A percentile compares a stretch with the other conserved stretches of the same genome.
Conservation (phyloP, 805 yeast genomes). For the Scheffersomyces coipomensis region DNA sequence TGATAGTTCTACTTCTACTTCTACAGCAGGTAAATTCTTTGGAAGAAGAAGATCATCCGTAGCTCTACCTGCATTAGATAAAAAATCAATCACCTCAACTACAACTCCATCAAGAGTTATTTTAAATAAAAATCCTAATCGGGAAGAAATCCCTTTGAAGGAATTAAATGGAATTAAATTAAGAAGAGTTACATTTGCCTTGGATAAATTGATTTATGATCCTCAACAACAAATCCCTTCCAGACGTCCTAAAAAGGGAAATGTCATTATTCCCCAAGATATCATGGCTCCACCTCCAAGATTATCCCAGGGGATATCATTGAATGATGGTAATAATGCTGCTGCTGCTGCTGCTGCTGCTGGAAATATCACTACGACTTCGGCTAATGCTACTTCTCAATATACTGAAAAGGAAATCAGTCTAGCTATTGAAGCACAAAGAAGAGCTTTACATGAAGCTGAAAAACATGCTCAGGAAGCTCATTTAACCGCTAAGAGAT, state of each 20-base stretch:
- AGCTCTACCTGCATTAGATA: not conserved
- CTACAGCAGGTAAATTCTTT: slow-evolving; percentile 3
- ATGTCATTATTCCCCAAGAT: slow-evolving; percentile 62
- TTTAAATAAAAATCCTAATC: slow-evolving; percentile 45
- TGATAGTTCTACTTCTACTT: not conserved
- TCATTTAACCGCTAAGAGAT: slow-evolving; percentile 64
- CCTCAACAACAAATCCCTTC: slow-evolving; percentile 73
- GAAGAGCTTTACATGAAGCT: slow-evolving; percentile 54
- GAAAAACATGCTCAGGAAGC: slow-evolving; percentile 76
- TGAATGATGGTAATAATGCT: slow-evolving; percentile 31
- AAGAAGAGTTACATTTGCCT: slow-evolving; percentile 73
- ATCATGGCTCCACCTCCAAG: slow-evolving; percentile 59
- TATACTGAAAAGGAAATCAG: slow-evolving; percentile 49
- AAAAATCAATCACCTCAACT: not conserved
- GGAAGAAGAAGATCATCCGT: slow-evolving; percentile 13
- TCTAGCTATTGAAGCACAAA: slow-evolving; percentile 60
- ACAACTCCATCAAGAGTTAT: slow-evolving; percentile 23
- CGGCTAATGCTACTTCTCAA: slow-evolving; percentile 8
- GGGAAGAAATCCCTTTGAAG: slow-evolving; percentile 30
- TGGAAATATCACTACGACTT: slow-evolving; percentile 16
- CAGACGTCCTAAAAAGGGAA: slow-evolving; percentile 51
- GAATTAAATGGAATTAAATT: slow-evolving; percentile 36
- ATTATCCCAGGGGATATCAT: slow-evolving; percentile 66
- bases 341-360: slow-evolving; percentile 11
- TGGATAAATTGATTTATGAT: slow-evolving; percentile 68